phyloP scores from a whole-genome alignment of 129 eudicot species.

The Rutidosis leptorrhynchoides region DNA sequence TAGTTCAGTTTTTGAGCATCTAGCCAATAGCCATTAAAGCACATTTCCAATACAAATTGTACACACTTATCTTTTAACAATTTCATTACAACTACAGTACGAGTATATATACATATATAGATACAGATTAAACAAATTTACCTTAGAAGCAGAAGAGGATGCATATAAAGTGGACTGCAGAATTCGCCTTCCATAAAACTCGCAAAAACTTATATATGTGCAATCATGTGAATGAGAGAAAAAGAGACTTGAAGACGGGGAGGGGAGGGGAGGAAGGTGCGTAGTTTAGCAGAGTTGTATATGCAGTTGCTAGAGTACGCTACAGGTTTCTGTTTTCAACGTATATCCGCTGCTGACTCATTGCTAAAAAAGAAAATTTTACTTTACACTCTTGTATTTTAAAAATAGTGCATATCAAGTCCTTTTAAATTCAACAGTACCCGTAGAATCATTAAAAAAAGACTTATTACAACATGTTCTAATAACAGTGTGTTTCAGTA shows the following conservation, averaged over 20 bases:
- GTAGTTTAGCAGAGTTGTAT: conserved; percentile 11
- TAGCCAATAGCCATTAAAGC: conserved; percentile 1
- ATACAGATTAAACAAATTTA: conserved; percentile 4
- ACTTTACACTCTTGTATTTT: neutral
- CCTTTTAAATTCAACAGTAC: too few relatives aligned
- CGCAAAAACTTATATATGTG: neutral
- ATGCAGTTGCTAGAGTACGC: conserved; percentile 17
- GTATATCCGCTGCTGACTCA: conserved; percentile 7
- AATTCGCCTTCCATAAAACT: conserved; percentile 23
- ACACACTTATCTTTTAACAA: conserved; percentile 9
- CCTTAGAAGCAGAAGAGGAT: conserved; percentile 37
- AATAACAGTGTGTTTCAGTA: too few relatives aligned
- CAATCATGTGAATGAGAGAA: neutral
- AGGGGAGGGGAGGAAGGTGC: conserved; percentile 31
- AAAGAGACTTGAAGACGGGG: conserved; percentile 29
- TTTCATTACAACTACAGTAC: conserved; percentile 4
- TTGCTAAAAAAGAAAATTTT: neutral
- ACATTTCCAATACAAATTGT: conserved; percentile 2
- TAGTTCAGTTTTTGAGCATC: neutral
- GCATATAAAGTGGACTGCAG: conserved; percentile 32
- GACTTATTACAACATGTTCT: too few relatives aligned
- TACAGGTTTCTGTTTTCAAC: conserved; percentile 7
- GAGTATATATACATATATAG: neutral
- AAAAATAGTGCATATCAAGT: neutral
- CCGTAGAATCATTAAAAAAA: too few relatives aligned